Evolutionary conservation across 371 early-diverging fungal genomes (phyloP).

Genomic region (Apophysomyces trapeziformis): DNA sequence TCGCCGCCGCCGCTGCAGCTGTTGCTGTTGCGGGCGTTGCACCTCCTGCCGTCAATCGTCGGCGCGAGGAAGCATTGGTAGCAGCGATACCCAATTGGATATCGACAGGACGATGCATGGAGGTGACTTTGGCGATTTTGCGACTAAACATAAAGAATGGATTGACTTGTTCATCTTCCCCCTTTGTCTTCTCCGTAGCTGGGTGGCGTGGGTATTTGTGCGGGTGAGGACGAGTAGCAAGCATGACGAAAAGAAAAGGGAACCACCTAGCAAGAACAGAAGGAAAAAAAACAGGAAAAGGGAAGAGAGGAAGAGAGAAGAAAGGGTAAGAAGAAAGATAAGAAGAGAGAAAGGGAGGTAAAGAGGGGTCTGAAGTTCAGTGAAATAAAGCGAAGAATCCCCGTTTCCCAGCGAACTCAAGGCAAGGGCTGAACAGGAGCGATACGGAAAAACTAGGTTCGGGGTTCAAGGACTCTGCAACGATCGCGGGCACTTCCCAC

Average conservation of each 20-base stretch:
- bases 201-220: slow-evolving; percentile 11
- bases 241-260: slow-evolving; percentile 3
- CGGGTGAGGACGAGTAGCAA: slow-evolving; percentile 4
- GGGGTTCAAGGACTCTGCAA: slow-evolving; percentile 13
- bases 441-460: slow-evolving; percentile 10
- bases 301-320: slow-evolving; percentile 12
- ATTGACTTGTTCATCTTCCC: slow-evolving; percentile 15
- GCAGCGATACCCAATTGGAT: slow-evolving; percentile 33
- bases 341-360: slow-evolving; percentile 10
- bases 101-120: slow-evolving; percentile 31
- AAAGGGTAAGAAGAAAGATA: slow-evolving; percentile 13
- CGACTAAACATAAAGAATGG: slow-evolving; percentile 30
- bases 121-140: slow-evolving; percentile 21
- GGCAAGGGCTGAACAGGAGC: slow-evolving; percentile 4
- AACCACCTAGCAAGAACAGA: slow-evolving; percentile 1
- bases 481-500: not conserved
- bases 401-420: slow-evolving; percentile 2
- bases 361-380: slow-evolving; percentile 13
- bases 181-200: slow-evolving; percentile 12
- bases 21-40: too few relatives aligned
- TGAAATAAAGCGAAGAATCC: slow-evolving; percentile 7
- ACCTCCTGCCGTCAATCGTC: not conserved
- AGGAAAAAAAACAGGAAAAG: not conserved
- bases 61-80: slow-evolving; percentile 19
- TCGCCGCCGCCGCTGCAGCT: not conserved